Base-by-base conservation (phyloP, 139 green algal species). In the Tetradesmus obliquus region DNA sequence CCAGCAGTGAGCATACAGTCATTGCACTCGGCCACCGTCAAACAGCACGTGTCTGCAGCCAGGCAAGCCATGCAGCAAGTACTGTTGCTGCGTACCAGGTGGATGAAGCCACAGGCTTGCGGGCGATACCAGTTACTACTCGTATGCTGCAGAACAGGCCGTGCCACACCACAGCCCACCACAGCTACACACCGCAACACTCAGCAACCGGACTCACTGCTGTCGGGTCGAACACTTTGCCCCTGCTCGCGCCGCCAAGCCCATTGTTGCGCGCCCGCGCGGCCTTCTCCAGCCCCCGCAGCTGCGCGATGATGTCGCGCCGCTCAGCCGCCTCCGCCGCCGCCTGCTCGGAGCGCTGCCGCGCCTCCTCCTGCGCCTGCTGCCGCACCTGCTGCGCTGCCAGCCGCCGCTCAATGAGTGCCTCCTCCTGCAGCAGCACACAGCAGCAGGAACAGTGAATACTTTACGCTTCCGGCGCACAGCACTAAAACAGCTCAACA, bases 271-370 rank as follows among this genome's bases (percentile, higher is more conserved):
- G 45, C 13, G 32, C 57, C 22, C 60, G 62, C 22, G 76, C 57
- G 8, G 88, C 87, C 93, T 95, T 95, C 84, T 97, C 94, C 57
- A 96, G 80, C 19, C 94, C 96, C 17, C 94, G 90, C 55, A 97
- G 93, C 92, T 97, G 96, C 88, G 95, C 92, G 82, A 97, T 97
- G 89, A 97, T 92, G 84, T 97, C 95, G 6, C 93, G 83, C 91
- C 94, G 94, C 91, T 96, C 93, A 57, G 93, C 93, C 54, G 92
- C 90, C 83, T 97, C 96, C 32, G n/a, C n/a, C 20, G 94, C 93
- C 32, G 92, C 90, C 81, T 93, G 88, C 82, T 96, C 95, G 12
- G 94, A 93, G 24, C 91, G 72, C 15, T 79, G 66, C 74, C 92
- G 90, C 0, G 91, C 91, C 54, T 94, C 84, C 1, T 90, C 93